These are phyloP conservation scores for Starmerella scarabaei DNA, from an alignment of 805 yeast genomes.

Conservation along the genomic window DNA sequence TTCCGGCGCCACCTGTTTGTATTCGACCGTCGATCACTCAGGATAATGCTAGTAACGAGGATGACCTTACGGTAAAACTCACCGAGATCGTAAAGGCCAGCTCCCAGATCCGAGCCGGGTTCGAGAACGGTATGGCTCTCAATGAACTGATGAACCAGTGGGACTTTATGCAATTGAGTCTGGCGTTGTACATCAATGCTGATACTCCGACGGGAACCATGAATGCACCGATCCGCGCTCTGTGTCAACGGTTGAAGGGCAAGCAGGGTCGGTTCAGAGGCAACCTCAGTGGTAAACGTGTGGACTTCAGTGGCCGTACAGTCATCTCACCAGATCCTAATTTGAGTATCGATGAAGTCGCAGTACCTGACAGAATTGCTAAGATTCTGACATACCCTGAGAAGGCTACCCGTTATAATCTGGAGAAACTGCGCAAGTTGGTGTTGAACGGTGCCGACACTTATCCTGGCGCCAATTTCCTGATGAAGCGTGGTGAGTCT, in stretches of 20 bases:
- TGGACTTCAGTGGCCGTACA: slow-evolving; percentile 94
- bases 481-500: slow-evolving; percentile 62
- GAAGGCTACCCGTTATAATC: slow-evolving; percentile 78
- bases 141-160: slow-evolving; percentile 96
- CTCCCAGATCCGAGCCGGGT: slow-evolving; percentile 85
- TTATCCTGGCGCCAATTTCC: slow-evolving; percentile 95
- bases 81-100: slow-evolving; percentile 96
- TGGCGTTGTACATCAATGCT: slow-evolving; percentile 94
- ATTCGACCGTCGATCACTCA: slow-evolving; percentile 96
- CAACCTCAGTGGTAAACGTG: slow-evolving; percentile 94
- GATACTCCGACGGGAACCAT: slow-evolving; percentile 62
- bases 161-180: slow-evolving; percentile 91
- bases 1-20: slow-evolving; percentile 98
- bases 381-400: slow-evolving; percentile 94
- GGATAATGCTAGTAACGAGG: slow-evolving; percentile 86
- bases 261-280: slow-evolving; percentile 99
- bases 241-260: slow-evolving; percentile 95
- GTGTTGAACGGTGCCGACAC: slow-evolving; percentile 72
- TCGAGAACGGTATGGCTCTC: slow-evolving; percentile 87
- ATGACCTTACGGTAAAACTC: slow-evolving; percentile 87
- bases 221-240: slow-evolving; percentile 77
- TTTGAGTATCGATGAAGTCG: slow-evolving; percentile 87
- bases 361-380: slow-evolving; percentile 95
- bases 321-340: slow-evolving; percentile 99
- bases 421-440: slow-evolving; percentile 58